phyloP scores from a whole-genome alignment of 495 filamentous ascomycete species.

The Aspergillus coremiiformis region DNA sequence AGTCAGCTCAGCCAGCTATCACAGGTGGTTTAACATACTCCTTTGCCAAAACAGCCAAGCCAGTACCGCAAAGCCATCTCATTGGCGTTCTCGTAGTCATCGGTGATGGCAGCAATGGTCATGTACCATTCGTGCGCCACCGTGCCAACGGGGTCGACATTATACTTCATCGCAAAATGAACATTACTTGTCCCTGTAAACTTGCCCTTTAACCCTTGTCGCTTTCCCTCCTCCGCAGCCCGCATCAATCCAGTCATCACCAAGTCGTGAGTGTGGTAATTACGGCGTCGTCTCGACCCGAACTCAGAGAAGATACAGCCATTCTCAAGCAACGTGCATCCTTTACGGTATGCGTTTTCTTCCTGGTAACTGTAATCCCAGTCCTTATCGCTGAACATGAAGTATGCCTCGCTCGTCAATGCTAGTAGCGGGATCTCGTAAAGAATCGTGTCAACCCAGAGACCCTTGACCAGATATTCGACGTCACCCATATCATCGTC shows the following conservation, averaged over 20 bases:
- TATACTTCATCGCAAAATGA: constrained; percentile 90
- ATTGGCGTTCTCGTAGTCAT: constrained; percentile 76
- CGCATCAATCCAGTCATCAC: constrained; percentile 76
- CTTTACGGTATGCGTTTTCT: constrained; percentile 74
- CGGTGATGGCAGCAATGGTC: constrained; percentile 86
- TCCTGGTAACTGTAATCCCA: constrained; percentile 83
- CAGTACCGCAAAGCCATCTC: constrained; percentile 77
- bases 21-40: constrained; percentile 37
- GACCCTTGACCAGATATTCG: constrained; percentile 63
- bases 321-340: constrained; percentile 61
- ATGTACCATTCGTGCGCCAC: constrained; percentile 99
- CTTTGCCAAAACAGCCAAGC: constrained; percentile 86
- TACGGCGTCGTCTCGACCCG: constrained; percentile 76
- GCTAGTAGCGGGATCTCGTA: constrained; percentile 95
- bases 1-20: neutral
- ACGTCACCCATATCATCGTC: constrained; percentile 68
- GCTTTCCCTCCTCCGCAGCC: constrained; percentile 59
- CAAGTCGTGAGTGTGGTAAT: constrained; percentile 91
- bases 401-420: constrained; percentile 90
- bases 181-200: constrained; percentile 92
- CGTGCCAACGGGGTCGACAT: constrained; percentile 75
- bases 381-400: constrained; percentile 85
- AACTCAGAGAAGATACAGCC: constrained; percentile 93
- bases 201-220: constrained; percentile 56
- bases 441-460: constrained; percentile 92